Percentiles rank a stretch among this genome's conserved stretches.
phyloP scores from a whole-genome alignment of 78 protist species.

The Bigelowiella natans region DNA sequence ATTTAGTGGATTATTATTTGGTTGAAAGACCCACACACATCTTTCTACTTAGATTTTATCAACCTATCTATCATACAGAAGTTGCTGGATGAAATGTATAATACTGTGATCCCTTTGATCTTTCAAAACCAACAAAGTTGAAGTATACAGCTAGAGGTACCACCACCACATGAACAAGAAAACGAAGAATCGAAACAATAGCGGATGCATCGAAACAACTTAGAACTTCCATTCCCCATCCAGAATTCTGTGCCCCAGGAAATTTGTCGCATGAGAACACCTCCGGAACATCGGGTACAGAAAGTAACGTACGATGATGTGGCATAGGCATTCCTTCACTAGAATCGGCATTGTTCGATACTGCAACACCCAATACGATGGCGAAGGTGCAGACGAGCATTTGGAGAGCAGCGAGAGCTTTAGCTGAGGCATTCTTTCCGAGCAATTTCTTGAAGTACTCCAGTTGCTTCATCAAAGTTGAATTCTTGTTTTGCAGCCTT shows the following conservation, averaged over 20 bases:
- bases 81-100: too few species aligned
- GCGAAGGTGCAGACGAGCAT: background rate
- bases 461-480: background rate
- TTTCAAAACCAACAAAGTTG: background rate
- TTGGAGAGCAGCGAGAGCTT: background rate
- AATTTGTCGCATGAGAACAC: background rate
- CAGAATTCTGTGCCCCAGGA: background rate
- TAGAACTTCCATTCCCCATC: too few species aligned
- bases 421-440: background rate
- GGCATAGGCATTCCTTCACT: background rate
- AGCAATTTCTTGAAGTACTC: background rate
- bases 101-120: background rate
- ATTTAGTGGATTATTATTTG: too few species aligned
- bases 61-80: too few species aligned
- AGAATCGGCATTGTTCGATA: background rate
- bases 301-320: background rate
- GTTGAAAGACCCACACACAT: too few species aligned
- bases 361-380: background rate
- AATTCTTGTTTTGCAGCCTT: background rate
- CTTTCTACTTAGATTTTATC: too few species aligned
- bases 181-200: background rate
- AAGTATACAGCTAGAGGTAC: background rate
- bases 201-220: background rate
- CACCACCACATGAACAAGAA: background rate
- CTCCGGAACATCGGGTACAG: background rate